Conservation (phyloP, 75 land plant species). For the Cunninghamia lanceolata region DNA sequence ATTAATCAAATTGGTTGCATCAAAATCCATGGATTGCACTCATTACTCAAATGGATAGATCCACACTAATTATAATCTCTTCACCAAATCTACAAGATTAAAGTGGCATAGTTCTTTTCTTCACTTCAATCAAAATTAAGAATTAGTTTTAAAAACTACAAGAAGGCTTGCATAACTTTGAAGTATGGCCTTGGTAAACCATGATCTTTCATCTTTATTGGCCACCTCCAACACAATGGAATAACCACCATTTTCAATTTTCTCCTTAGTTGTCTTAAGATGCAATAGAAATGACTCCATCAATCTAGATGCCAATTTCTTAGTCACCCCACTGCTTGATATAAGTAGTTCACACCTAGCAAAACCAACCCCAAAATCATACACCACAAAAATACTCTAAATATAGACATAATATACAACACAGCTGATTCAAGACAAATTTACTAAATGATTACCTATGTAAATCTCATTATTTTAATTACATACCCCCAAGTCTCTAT, state of each 20-base stretch:
- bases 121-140: not conserved
- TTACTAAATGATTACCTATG: not conserved
- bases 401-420: not conserved
- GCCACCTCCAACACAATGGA: too few species aligned
- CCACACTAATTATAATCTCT: too few species aligned
- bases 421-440: not conserved
- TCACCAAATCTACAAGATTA: not conserved
- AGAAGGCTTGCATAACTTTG: slow-evolving; percentile 53
- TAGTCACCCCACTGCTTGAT: slow-evolving; percentile 69
- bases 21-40: not conserved
- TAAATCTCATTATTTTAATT: not conserved
- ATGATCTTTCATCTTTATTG: too few species aligned
- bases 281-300: slow-evolving; percentile 86
- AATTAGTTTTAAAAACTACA: not conserved
- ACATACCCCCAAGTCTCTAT: not conserved
- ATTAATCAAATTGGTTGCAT: too few species aligned
- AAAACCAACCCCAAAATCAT: too few species aligned
- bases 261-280: slow-evolving; percentile 68
- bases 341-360: too few species aligned
- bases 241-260: too few species aligned
- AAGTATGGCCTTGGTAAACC: slow-evolving; percentile 24
- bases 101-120: not conserved
- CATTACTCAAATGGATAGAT: not conserved
- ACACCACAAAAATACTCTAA: too few species aligned
- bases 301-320: slow-evolving; percentile 88